These are phyloP conservation scores for Takashimella tepidaria DNA, from an alignment of 1,284 basidiomycete genomes.

Conservation along the genomic window DNA sequence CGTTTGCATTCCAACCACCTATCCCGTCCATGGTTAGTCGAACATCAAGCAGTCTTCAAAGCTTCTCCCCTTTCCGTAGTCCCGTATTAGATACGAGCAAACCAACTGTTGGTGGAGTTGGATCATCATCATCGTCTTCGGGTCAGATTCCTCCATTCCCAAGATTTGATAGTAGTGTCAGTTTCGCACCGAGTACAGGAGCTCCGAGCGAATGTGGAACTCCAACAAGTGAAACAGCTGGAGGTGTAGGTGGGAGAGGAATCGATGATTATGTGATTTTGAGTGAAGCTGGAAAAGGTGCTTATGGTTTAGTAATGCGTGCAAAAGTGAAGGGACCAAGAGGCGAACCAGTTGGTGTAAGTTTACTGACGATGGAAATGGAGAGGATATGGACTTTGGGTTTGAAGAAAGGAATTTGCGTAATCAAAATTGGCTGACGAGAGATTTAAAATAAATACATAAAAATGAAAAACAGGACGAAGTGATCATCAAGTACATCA, in stretches of 20 bases:
- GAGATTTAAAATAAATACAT: not conserved
- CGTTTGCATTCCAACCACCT: constrained; percentile 36
- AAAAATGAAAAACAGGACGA: constrained; percentile 43
- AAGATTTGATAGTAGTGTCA: constrained; percentile 35
- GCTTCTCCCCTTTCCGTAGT: constrained; percentile 45
- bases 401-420: constrained; percentile 8
- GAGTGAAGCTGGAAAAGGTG: constrained; percentile 86
- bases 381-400: constrained; percentile 3
- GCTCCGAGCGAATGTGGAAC: constrained; percentile 41
- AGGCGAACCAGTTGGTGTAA: constrained; percentile 69
- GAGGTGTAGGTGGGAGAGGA: constrained; percentile 43
- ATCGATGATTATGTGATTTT: constrained; percentile 59
- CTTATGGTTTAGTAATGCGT: constrained; percentile 92
- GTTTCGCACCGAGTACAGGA: constrained; percentile 38
- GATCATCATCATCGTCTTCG: not conserved
- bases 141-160: constrained; percentile 12
- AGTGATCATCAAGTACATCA: constrained; percentile 94
- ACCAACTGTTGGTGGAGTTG: constrained; percentile 1
- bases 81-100: constrained; percentile 12
- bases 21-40: not conserved
- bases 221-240: constrained; percentile 38
- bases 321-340: constrained; percentile 71
- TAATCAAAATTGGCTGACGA: not conserved
- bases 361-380: too few relatives aligned
- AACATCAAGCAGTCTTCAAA: constrained; percentile 24